Conservation (phyloP, 2,329 filamentous ascomycete genomes). For the Trichoderma cornu-damae region DNA sequence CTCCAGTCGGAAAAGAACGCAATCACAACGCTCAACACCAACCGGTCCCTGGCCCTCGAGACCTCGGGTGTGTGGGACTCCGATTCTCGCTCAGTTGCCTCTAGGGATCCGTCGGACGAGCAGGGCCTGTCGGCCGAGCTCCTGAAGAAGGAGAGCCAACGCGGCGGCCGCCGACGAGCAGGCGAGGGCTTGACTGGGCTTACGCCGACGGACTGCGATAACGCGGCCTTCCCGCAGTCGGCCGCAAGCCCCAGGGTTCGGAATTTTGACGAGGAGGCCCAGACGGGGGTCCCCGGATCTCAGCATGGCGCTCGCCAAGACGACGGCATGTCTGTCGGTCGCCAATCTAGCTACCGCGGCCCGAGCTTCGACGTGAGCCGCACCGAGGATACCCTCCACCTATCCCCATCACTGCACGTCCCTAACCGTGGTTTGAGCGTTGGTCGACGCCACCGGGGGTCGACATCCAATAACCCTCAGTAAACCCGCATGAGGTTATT, state of each 20-base stretch:
- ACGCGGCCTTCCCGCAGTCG: slow-evolving; percentile 26
- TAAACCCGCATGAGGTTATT: not conserved
- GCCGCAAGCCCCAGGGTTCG: slow-evolving; percentile 31
- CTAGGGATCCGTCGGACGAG: slow-evolving; percentile 32
- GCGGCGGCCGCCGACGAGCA: slow-evolving; percentile 46
- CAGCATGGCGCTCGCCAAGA: slow-evolving; percentile 31
- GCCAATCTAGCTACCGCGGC: slow-evolving; percentile 14
- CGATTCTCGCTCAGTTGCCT: slow-evolving; percentile 20
- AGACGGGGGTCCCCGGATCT: slow-evolving; percentile 32
- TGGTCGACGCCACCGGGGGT: slow-evolving; percentile 49
- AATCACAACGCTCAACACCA: slow-evolving; percentile 41
- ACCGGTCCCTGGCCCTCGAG: slow-evolving; percentile 28
- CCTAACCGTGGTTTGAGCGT: slow-evolving; percentile 18
- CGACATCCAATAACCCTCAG: slow-evolving; percentile 52
- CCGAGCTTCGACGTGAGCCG: slow-evolving; percentile 19
- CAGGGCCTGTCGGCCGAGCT: slow-evolving; percentile 35
- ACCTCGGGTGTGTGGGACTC: slow-evolving; percentile 25
- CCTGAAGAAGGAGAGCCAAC: slow-evolving; percentile 41
- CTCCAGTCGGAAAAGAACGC: slow-evolving; percentile 41
- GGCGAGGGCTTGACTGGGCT: slow-evolving; percentile 41
- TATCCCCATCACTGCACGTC: slow-evolving; percentile 16
- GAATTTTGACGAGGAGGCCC: slow-evolving; percentile 42
- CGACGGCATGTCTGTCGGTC: slow-evolving; percentile 3
- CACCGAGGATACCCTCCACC: slow-evolving; percentile 19
- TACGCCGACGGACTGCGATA: slow-evolving; percentile 27